Conservation (phyloP, 1,284 basidiomycete species). For the Ceratobasidium theobromae region DNA sequence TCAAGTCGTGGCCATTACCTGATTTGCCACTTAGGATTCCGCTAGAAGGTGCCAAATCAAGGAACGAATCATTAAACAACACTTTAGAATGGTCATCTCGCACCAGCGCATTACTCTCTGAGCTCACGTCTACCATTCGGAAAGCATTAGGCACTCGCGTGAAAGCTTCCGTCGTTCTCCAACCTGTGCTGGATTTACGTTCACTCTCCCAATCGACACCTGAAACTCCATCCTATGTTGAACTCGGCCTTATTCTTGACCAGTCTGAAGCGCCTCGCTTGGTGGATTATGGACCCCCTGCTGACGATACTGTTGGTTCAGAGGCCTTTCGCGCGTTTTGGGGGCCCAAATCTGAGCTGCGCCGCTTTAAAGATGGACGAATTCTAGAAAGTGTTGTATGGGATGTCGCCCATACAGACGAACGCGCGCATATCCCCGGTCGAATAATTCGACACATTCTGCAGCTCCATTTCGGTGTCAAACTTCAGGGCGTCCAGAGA, state of each 20-base stretch:
- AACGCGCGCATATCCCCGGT: constrained; percentile 75
- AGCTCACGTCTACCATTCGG: constrained; percentile 55
- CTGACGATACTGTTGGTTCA: constrained; percentile 49
- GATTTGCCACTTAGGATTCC: constrained; percentile 55
- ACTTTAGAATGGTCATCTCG: constrained; percentile 63
- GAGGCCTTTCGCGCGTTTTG: constrained; percentile 81
- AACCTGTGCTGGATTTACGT: constrained; percentile 15
- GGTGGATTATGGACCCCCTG: constrained; percentile 86
- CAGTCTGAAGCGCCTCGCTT: constrained; percentile 72
- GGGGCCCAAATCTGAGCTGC: constrained; percentile 89
- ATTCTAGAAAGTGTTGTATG: constrained; percentile 95
- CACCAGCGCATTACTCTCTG: constrained; percentile 57
- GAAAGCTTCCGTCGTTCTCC: constrained; percentile 58
- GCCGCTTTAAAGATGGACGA: constrained; percentile 96
- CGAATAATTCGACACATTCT: constrained; percentile 78
- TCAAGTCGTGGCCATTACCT: background rate
- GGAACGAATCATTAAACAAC: constrained; percentile 49
- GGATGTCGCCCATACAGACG: constrained; percentile 71
- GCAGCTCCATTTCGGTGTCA: constrained; percentile 69
- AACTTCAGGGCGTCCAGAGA: constrained; percentile 49
- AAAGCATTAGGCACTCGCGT: constrained; percentile 71
- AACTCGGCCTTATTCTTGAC: constrained; percentile 76
- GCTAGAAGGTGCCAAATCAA: constrained; percentile 54
- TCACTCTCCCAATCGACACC: constrained; percentile 15
- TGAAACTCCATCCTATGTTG: constrained; percentile 46